These are phyloP conservation scores for Aureobasidium musti DNA, from an alignment of 2,329 filamentous ascomycete genomes.

Conservation along the genomic window DNA sequence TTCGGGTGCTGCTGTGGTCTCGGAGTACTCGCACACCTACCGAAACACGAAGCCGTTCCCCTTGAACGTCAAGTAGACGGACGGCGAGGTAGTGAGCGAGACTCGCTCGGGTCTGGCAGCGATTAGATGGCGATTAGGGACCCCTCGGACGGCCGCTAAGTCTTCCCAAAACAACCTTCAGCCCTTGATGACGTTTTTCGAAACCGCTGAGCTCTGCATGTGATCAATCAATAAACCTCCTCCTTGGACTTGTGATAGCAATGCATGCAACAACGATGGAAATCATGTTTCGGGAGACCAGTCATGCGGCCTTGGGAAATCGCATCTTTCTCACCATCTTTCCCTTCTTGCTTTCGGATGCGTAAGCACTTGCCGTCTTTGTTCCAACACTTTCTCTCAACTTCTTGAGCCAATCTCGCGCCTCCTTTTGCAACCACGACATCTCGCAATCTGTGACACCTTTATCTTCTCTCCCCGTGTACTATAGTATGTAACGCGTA, in stretches of 20 bases:
- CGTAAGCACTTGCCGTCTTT: slow-evolving; percentile 17
- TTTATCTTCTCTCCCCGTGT: not conserved
- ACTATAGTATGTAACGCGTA: too few species aligned
- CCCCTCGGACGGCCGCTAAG: slow-evolving; percentile 14
- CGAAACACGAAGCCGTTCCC: not conserved
- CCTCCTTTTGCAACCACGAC: not conserved
- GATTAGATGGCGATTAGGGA: slow-evolving; percentile 13
- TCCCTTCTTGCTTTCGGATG: not conserved
- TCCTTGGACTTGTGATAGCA: not conserved
- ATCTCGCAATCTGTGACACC: not conserved
- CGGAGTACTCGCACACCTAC: not conserved
- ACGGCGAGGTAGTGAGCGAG: not conserved
- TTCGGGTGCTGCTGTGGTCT: too few species aligned
- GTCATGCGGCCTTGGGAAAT: not conserved
- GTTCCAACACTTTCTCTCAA: slow-evolving; percentile 4
- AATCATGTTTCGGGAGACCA: not conserved
- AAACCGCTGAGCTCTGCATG: slow-evolving; percentile 18
- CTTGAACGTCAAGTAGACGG: not conserved
- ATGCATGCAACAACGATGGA: slow-evolving; percentile 10
- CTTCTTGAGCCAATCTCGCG: slow-evolving; percentile 14
- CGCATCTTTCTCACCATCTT: slow-evolving; percentile 22
- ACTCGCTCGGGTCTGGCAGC: not conserved
- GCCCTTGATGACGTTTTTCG: slow-evolving; percentile 14
- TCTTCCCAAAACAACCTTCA: slow-evolving; percentile 7
- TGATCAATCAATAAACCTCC: slow-evolving; percentile 11